Evolutionary conservation across 257 asterid species (phyloP), one percentile per base, ranked within the genome.

Genomic region (Solanum appendiculatum): DNA sequence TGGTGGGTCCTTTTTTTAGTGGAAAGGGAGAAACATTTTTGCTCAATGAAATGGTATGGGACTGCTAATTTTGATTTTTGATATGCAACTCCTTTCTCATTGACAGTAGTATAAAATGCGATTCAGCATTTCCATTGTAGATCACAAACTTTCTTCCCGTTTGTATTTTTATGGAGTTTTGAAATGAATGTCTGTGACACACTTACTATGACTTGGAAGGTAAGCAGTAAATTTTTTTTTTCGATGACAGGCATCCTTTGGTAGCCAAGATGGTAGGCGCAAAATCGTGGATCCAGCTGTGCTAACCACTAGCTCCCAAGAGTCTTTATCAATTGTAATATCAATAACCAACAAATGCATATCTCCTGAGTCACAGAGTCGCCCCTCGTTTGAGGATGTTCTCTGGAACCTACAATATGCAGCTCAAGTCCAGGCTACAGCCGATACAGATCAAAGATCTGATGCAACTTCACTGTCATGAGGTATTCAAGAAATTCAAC

Each of bases 371-470:
- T 92, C 96, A 25, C 90, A 92, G 18, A 85, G 86, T 42, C 94
- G 95, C 3, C 98, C 98, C 1, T 92, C 98, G 5, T 92, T 94
- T 34, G 98, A 94, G 89, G 98, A 94, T 25, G 87, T 94, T 36
- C 93, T 93, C 20, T 94, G 95, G 98, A 93, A 93, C 90, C 90
- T 94, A 89, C 94, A 92, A 88, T 92, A 93, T 84, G 98, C 98
- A 16, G 92, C 95, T 88, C 98, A 93, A 88, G 90, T 91, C 85
- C 96, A 94, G 88, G 91, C 91, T 20, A 83, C 92, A 16, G 88
- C 92, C 7, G 90, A 90, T 33, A 90, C 85, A 40, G 93, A 93
- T 82, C 86, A 87, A 9, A 91, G 88, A 85, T 84, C 83, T 48
- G 91, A 81, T 48, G 85, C 64, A 81, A 81, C 85, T 48, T 16